Conservation (phyloP, 768 basidiomycete species). For the Trametes cubensis region DNA sequence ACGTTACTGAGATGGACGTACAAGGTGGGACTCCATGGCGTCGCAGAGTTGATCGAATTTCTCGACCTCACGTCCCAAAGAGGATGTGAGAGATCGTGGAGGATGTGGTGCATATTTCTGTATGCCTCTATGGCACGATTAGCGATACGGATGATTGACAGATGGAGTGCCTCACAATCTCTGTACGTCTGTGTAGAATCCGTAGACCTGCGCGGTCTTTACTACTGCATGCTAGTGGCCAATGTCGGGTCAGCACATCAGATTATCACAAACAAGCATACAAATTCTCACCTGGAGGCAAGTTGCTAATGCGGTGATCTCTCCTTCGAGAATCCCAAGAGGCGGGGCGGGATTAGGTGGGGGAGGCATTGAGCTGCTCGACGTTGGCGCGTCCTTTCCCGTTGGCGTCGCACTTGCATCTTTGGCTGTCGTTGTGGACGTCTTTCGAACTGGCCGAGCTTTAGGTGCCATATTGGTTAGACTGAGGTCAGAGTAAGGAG, state of each 20-base stretch:
- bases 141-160: neutral
- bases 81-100: constrained; percentile 62
- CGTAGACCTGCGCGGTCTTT: constrained; percentile 71
- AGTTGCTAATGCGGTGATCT: constrained; percentile 57
- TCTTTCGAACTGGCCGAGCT: constrained; percentile 41
- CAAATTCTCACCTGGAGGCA: constrained; percentile 56
- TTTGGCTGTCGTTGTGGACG: constrained; percentile 30
- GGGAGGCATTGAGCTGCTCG: constrained; percentile 53
- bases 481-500: neutral
- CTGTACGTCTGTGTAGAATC: constrained; percentile 65
- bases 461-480: constrained; percentile 47
- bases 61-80: constrained; percentile 74
- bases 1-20: constrained; percentile 37
- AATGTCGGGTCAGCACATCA: no score
- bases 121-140: constrained; percentile 51
- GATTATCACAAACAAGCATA: neutral
- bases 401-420: constrained; percentile 33
- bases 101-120: constrained; percentile 60
- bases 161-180: constrained; percentile 60
- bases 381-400: constrained; percentile 18
- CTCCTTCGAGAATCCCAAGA: constrained; percentile 58
- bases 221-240: constrained; percentile 56
- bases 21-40: constrained; percentile 71
- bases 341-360: constrained; percentile 47
- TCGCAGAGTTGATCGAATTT: constrained; percentile 83